A percentile compares a stretch with the other conserved stretches of the same genome.
These are phyloP conservation scores for Termitomyces sp. DNA, from an alignment of 768 basidiomycete genomes.

Conservation along the genomic window DNA sequence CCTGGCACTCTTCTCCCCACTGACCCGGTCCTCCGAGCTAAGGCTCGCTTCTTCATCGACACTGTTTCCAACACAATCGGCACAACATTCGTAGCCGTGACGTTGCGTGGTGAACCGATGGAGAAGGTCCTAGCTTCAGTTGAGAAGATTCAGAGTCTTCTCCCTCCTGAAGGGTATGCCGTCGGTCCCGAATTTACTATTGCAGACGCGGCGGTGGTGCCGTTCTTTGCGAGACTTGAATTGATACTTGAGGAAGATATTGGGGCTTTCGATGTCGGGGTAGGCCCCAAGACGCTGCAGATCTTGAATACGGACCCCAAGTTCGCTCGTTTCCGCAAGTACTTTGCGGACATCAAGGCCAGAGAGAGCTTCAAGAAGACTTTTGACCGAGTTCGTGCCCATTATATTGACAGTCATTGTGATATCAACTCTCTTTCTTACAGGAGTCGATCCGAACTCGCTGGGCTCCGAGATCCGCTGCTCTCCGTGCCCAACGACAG, in stretches of 20 bases:
- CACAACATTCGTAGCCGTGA: conserved; percentile 30
- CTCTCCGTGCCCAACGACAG: conserved; percentile 5
- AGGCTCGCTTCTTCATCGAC: conserved; percentile 61
- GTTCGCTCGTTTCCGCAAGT: conserved; percentile 46
- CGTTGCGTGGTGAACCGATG: conserved; percentile 33
- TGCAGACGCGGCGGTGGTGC: conserved; percentile 56
- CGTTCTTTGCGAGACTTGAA: conserved; percentile 54
- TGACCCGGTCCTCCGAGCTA: conserved; percentile 52
- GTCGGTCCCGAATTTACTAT: conserved; percentile 45
- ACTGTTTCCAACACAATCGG: conserved; percentile 40
- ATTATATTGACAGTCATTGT: not conserved
- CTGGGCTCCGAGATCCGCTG: not conserved
- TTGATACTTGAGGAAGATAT: conserved; percentile 42
- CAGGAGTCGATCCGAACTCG: conserved; percentile 2
- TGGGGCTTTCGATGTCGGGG: conserved; percentile 43
- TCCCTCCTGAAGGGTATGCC: conserved; percentile 44
- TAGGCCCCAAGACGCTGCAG: conserved; percentile 39
- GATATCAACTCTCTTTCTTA: not conserved
- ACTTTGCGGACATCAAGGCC: conserved; percentile 38
- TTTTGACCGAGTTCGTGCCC: conserved; percentile 42
- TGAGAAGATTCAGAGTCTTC: conserved; percentile 42
- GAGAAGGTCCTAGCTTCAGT: conserved; percentile 36
- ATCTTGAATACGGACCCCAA: conserved; percentile 36
- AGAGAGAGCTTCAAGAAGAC: conserved; percentile 52
- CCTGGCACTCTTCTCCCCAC: conserved; percentile 44